A percentile compares a stretch with the other conserved stretches of the same genome.
Conservation (phyloP, 169 alveolate species). For the Eimeria acervulina region DNA sequence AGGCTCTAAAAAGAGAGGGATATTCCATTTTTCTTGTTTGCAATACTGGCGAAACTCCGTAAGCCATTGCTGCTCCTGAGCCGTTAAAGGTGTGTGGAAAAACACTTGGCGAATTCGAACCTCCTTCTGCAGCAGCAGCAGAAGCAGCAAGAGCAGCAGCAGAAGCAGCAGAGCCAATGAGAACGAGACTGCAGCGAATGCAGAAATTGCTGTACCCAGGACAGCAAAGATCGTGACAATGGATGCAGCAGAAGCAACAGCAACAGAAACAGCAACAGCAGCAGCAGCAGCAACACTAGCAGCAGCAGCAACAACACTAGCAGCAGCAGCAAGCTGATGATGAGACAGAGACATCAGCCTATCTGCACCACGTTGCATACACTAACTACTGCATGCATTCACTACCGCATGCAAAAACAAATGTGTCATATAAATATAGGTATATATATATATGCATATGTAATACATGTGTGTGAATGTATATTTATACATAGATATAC, state of each 20-base stretch:
- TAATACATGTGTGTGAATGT: too few species aligned
- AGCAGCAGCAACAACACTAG: neutral
- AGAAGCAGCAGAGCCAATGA: too few species aligned
- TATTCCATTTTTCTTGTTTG: slow-evolving; percentile 7
- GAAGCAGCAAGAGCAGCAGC: neutral
- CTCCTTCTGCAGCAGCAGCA: slow-evolving; percentile 42
- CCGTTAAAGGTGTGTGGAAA: slow-evolving; percentile 83
- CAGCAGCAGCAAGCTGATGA: neutral
- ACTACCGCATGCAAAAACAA: too few species aligned
- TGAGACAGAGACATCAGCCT: neutral
- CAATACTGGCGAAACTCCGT: slow-evolving; percentile 81
- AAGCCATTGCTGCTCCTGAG: slow-evolving; percentile 83
- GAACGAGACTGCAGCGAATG: neutral
- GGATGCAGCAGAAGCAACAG: neutral
- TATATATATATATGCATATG: too few species aligned
- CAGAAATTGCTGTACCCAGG: neutral
- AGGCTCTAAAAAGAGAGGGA: slow-evolving; percentile 86
- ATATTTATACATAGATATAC: too few species aligned
- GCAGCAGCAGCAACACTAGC: neutral
- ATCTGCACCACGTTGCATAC: too few species aligned
- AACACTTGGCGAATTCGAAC: slow-evolving; percentile 87
- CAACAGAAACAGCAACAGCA: neutral
- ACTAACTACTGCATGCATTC: too few species aligned
- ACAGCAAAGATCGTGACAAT: neutral
- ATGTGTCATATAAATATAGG: too few species aligned